Base-by-base conservation (phyloP, 225 moss, liverwort and hornwort genomes). In the Straminergon stramineum region DNA sequence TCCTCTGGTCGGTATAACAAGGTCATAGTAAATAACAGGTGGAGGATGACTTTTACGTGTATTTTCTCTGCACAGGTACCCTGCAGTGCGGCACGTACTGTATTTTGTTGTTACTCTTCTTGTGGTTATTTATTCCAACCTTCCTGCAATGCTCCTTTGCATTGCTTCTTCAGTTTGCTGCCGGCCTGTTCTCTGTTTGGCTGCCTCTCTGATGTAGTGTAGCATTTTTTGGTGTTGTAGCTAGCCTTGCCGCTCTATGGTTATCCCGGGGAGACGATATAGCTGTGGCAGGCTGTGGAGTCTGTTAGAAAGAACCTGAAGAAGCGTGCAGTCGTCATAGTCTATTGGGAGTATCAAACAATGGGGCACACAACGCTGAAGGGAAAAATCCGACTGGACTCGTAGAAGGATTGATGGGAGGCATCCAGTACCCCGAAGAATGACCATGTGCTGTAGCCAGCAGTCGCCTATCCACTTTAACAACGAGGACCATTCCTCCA, bases 61-160 rank as follows among this genome's bases (percentile, higher is more conserved):
- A 87, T 89, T 90, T 90, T 90, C 88, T 92, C 88, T 90, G 87
- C 92, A 92, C 94, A 91, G 89, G 77, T 91, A 88, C 87, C 92
- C 92, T 92, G 92, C 92, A 91, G 89, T 94, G 91, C 94, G 91
- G 94, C 94, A 92, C 90, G 84, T 90, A 91, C 85, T 83, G 80
- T 92, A 91, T 87, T 91, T 92, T 93, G 88, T 88, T 88, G 77
- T 92, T 88, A 53, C 69, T 88, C 89, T 83, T 91, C 89, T 85
- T 89, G 82, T 93, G 90, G 71, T 90, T 85, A 82, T 87, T 93
- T 81, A 87, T 89, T 83, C 35, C 79, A 90, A 55, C 62, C 82
- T 88, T 77, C 85, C 83, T 66, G 91, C 85, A 89, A 86, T 89
- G 89, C 74, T 79, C 48, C 88, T 52, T 86, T 39, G 86, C 89